Percentiles rank a stretch among this genome's conserved stretches.
Evolutionary conservation across 371 early-diverging fungal genomes (phyloP).

Genomic region (Mucor plumbeus): DNA sequence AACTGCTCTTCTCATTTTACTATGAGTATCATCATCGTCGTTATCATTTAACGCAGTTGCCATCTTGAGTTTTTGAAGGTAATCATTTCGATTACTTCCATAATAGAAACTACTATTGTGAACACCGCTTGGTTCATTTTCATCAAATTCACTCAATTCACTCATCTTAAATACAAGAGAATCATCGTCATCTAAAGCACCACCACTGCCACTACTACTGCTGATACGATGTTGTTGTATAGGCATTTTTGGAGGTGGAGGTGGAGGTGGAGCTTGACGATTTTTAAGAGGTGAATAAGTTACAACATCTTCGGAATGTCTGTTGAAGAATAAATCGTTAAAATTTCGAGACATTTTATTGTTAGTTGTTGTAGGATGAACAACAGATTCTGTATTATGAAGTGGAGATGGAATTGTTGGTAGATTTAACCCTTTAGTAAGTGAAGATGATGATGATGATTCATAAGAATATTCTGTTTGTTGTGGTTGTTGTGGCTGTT

Average conservation of each 20-base stretch:
- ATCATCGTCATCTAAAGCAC: slow-evolving; percentile 42
- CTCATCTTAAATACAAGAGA: slow-evolving; percentile 58
- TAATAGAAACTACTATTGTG: not conserved
- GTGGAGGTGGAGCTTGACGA: slow-evolving; percentile 9
- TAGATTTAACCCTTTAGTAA: slow-evolving; percentile 43
- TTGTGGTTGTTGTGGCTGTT: not conserved
- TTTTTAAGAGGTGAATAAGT: slow-evolving; percentile 7
- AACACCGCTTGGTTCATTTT: not conserved
- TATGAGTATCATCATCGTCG: not conserved
- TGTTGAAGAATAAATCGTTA: not conserved
- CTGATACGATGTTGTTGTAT: not conserved
- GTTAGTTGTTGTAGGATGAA: not conserved
- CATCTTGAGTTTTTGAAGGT: not conserved
- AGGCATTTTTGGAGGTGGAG: slow-evolving; percentile 6
- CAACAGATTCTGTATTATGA: slow-evolving; percentile 22
- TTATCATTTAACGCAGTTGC: not conserved
- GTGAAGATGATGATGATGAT: slow-evolving; percentile 32
- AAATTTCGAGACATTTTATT: not conserved
- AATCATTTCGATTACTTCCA: not conserved
- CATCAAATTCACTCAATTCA: slow-evolving; percentile 32
- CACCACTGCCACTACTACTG: slow-evolving; percentile 6
- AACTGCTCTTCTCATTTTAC: not conserved
- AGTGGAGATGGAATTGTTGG: slow-evolving; percentile 50
- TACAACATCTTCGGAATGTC: slow-evolving; percentile 1
- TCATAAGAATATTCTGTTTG: slow-evolving; percentile 19